phyloP scores from a whole-genome alignment of 108 stramenopile genomes.

The Pseudonitzschia pungens region DNA sequence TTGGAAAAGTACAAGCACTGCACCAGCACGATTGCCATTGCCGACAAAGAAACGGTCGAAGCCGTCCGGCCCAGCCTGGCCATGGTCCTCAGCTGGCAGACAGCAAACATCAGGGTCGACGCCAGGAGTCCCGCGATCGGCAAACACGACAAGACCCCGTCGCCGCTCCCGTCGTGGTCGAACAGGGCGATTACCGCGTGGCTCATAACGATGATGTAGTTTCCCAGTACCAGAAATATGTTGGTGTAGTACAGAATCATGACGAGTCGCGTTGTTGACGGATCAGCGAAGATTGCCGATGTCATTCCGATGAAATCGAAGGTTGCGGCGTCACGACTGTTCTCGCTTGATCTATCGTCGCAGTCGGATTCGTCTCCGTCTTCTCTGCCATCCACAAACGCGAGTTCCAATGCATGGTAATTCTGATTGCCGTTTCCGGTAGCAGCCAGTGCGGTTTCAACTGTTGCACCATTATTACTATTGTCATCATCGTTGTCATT shows the following conservation, averaged over 20 bases:
- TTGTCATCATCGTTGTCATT: too few relatives aligned
- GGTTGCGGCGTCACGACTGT: conserved; percentile 44
- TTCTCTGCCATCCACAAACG: conserved; percentile 13
- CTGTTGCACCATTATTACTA: too few relatives aligned
- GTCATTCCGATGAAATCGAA: conserved; percentile 77
- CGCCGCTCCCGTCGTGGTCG: conserved; percentile 38
- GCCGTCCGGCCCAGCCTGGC: conserved; percentile 57
- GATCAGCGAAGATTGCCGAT: conserved; percentile 46
- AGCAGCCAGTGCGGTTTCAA: not conserved
- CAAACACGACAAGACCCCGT: conserved; percentile 43
- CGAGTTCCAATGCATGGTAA: not conserved
- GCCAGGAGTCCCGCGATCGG: conserved; percentile 63
- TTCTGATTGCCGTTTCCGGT: not conserved
- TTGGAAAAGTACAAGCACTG: conserved; percentile 49
- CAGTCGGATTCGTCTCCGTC: not conserved
- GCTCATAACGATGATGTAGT: conserved; percentile 74
- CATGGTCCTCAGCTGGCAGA: conserved; percentile 67
- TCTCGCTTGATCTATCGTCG: not conserved
- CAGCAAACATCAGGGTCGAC: conserved; percentile 61
- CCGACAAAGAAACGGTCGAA: conserved; percentile 43
- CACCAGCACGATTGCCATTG: conserved; percentile 54
- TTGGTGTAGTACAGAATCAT: conserved; percentile 63
- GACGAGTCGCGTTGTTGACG: conserved; percentile 32
- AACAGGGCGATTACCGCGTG: conserved; percentile 61
- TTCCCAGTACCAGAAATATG: conserved; percentile 68